Evolutionary conservation across 2,329 filamentous ascomycete species (phyloP).

Genomic region (Neofusicoccum kwambonambiense): DNA sequence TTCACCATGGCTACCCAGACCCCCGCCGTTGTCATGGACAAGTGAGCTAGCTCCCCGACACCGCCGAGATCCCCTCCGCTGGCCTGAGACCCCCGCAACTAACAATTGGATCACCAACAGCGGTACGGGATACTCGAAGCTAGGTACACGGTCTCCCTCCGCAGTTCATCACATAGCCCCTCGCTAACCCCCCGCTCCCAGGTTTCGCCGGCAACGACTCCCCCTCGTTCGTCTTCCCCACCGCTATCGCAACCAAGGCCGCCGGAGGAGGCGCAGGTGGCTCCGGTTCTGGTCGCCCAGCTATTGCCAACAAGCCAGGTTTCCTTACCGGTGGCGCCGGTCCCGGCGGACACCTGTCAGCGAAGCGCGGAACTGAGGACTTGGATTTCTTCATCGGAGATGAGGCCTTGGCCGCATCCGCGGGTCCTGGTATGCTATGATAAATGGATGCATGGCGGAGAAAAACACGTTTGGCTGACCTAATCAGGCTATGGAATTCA

Average conservation of each 20-base stretch:
- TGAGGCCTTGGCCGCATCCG: conserved; percentile 81
- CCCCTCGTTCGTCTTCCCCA: conserved; percentile 98
- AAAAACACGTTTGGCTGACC: neutral
- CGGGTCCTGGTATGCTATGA: conserved; percentile 67
- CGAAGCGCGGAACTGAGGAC: conserved; percentile 94
- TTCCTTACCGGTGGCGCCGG: conserved; percentile 91
- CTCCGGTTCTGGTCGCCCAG: conserved; percentile 82
- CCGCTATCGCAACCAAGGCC: conserved; percentile 94
- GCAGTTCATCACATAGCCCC: conserved; percentile 14
- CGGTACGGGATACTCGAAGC: conserved; percentile 99
- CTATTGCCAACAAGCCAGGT: conserved; percentile 90
- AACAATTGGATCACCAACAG: conserved; percentile 55
- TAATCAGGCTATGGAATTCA: conserved; percentile 82
- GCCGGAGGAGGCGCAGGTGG: conserved; percentile 67
- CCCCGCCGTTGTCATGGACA: conserved; percentile 99
- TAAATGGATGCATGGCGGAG: neutral
- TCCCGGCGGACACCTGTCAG: conserved; percentile 75
- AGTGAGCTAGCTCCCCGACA: conserved; percentile 54
- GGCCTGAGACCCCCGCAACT: conserved; percentile 22
- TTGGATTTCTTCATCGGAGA: conserved; percentile 99
- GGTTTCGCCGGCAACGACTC: conserved; percentile 99
- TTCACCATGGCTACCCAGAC: conserved; percentile 90
- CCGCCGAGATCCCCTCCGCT: conserved; percentile 17
- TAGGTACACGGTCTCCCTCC: conserved; percentile 64
- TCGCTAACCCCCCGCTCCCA: conserved; percentile 47